These are phyloP conservation scores for Colletotrichum graminicola DNA, from an alignment of 2,329 filamentous ascomycete genomes.

Conservation along the genomic window DNA sequence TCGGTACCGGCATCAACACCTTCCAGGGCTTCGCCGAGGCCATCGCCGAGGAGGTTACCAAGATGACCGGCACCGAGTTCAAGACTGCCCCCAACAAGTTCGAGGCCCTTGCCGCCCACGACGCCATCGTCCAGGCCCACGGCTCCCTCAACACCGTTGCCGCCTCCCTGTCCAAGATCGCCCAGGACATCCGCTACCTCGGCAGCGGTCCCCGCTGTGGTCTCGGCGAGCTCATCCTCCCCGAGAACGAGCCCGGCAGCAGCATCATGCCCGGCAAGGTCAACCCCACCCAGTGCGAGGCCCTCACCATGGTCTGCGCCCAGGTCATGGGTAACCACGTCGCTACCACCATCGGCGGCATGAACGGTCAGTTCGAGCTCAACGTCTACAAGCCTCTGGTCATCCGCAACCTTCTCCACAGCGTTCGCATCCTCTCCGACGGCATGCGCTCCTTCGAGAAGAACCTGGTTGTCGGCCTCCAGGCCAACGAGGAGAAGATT, in stretches of 20 bases:
- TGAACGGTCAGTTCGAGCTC: slow-evolving; percentile 98
- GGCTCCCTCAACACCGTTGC: slow-evolving; percentile 95
- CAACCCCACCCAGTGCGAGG: slow-evolving; percentile 98
- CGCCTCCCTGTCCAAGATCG: slow-evolving; percentile 94
- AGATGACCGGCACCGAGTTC: slow-evolving; percentile 94
- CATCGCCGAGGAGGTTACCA: slow-evolving; percentile 89
- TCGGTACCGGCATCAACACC: slow-evolving; percentile 97
- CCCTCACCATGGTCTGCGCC: slow-evolving; percentile 95
- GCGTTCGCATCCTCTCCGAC: slow-evolving; percentile 86
- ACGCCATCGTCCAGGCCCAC: slow-evolving; percentile 93
- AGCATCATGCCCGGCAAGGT: slow-evolving; percentile 99
- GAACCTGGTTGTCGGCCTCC: slow-evolving; percentile 88
- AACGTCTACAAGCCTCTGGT: slow-evolving; percentile 99
- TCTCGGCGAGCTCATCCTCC: slow-evolving; percentile 90
- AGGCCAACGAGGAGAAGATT: slow-evolving; percentile 96
- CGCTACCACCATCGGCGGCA: slow-evolving; percentile 91
- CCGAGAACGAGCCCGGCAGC: slow-evolving; percentile 97
- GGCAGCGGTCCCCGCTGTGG: slow-evolving; percentile 96
- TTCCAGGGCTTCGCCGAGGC: slow-evolving; percentile 95
- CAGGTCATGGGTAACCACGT: slow-evolving; percentile 99
- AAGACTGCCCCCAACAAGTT: slow-evolving; percentile 99
- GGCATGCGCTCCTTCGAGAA: slow-evolving; percentile 96
- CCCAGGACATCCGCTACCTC: slow-evolving; percentile 97
- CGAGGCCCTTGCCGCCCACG: slow-evolving; percentile 94
- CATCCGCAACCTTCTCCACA: slow-evolving; percentile 95